A percentile compares a stretch with the other conserved stretches of the same genome.
Evolutionary conservation across 805 yeast species (phyloP).

Genomic region (Wickerhamomyces sydowiorum): DNA sequence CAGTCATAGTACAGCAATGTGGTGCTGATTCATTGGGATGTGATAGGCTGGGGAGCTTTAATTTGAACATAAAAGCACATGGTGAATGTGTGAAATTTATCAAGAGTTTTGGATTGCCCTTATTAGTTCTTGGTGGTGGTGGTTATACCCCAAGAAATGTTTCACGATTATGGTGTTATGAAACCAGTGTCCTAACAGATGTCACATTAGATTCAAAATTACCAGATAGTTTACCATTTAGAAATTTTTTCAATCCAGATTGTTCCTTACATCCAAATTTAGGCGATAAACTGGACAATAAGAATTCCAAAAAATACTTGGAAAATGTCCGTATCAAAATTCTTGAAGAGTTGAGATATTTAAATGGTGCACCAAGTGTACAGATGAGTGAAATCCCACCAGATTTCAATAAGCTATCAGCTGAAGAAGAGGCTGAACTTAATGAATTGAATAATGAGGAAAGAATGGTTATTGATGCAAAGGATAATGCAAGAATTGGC

Average conservation of each 20-base stretch:
- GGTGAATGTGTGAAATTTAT: constrained; percentile 93
- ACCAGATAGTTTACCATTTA: constrained; percentile 60
- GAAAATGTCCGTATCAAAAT: constrained; percentile 73
- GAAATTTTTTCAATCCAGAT: constrained; percentile 72
- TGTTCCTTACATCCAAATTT: constrained; percentile 79
- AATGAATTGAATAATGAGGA: constrained; percentile 30
- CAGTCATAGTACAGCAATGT: constrained; percentile 92
- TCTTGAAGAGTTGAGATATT: constrained; percentile 71
- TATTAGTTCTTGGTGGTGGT: constrained; percentile 96
- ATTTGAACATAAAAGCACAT: constrained; percentile 88
- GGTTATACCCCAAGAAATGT: constrained; percentile 98
- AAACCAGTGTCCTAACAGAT: constrained; percentile 81
- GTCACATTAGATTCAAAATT: constrained; percentile 60
- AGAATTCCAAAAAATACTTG: constrained; percentile 74
- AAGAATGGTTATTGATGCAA: constrained; percentile 26
- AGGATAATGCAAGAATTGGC: constrained; percentile 32
- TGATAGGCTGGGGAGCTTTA: constrained; percentile 92
- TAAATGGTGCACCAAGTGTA: constrained; percentile 93
- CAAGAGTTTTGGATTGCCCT: constrained; percentile 78
- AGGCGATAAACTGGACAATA: constrained; percentile 79
- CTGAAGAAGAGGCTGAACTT: constrained; percentile 36
- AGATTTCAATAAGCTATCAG: constrained; percentile 23
- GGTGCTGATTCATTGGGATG: constrained; percentile 96
- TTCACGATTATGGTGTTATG: constrained; percentile 92
- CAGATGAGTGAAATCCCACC: constrained; percentile 91